These are phyloP conservation scores for Amoebophrya sp. DNA, from an alignment of 169 alveolate genomes.

Conservation along the genomic window DNA sequence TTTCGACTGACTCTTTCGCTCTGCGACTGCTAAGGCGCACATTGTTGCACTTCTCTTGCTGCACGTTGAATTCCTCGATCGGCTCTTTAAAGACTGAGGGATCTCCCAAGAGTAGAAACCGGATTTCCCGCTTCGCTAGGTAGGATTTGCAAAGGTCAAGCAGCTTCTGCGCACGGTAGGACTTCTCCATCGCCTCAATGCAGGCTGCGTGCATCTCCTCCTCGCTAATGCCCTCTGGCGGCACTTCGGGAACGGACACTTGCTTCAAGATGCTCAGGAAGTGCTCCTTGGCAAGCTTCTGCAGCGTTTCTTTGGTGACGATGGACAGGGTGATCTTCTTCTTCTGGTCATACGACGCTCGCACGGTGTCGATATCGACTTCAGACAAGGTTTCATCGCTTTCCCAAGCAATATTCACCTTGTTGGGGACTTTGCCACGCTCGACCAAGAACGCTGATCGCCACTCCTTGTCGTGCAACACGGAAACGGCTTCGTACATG, in stretches of 20 bases:
- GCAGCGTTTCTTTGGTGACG: background rate
- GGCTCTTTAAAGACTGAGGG: background rate
- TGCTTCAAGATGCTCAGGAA: background rate
- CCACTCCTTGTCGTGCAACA: background rate
- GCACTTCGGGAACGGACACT: background rate
- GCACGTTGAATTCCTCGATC: background rate
- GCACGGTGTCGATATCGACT: background rate
- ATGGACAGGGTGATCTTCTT: background rate
- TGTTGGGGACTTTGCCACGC: background rate
- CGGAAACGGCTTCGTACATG: constrained; percentile 7
- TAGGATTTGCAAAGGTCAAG: background rate
- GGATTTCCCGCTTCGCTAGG: background rate
- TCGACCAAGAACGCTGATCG: background rate
- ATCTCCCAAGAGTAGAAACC: background rate
- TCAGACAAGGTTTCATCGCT: background rate
- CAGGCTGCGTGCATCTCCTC: background rate
- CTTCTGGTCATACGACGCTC: background rate
- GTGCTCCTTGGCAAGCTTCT: background rate
- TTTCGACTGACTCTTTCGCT: background rate
- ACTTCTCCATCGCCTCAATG: background rate
- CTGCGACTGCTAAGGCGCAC: background rate
- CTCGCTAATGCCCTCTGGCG: background rate
- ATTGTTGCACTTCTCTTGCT: background rate
- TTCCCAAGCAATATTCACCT: background rate
- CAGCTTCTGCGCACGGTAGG: background rate